Conservation (phyloP, 2,329 filamentous ascomycete genomes). For the Aspergillus brasiliensis region DNA sequence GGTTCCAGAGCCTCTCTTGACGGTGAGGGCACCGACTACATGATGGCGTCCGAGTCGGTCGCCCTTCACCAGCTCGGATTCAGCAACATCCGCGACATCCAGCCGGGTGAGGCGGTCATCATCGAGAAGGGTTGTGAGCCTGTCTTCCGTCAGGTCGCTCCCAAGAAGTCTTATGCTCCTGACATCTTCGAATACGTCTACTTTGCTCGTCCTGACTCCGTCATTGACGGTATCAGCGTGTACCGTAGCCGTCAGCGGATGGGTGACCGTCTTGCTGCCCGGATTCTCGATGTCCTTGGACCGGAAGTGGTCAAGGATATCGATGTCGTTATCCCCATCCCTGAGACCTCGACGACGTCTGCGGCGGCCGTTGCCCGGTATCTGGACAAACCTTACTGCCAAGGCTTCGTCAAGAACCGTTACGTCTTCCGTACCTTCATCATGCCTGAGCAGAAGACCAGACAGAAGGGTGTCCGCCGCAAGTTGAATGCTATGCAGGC, state of each 20-base stretch:
- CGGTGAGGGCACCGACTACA: constrained; percentile 73
- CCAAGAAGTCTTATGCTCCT: constrained; percentile 70
- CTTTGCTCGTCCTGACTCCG: constrained; percentile 77
- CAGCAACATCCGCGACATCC: constrained; percentile 71
- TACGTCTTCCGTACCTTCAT: constrained; percentile 89
- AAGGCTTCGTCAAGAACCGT: constrained; percentile 85
- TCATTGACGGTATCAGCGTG: constrained; percentile 86
- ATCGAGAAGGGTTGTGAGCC: constrained; percentile 75
- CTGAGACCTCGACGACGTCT: constrained; percentile 79
- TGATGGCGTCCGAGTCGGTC: constrained; percentile 88
- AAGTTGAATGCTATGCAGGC: constrained; percentile 86
- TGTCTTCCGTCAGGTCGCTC: constrained; percentile 73
- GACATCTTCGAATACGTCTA: constrained; percentile 91
- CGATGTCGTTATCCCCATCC: constrained; percentile 78
- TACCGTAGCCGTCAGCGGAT: constrained; percentile 82
- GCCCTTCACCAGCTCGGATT: constrained; percentile 82
- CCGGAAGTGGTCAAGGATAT: constrained; percentile 72
- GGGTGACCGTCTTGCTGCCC: constrained; percentile 78
- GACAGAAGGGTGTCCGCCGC: constrained; percentile 82
- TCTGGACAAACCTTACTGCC: constrained; percentile 74
- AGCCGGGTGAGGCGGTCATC: constrained; percentile 83
- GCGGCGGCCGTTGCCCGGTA: constrained; percentile 74
- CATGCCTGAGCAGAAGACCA: constrained; percentile 76
- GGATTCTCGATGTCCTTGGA: constrained; percentile 67
- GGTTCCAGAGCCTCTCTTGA: constrained; percentile 72